Conservation (phyloP, 2,329 filamentous ascomycete genomes). For the Endothia cerciana region DNA sequence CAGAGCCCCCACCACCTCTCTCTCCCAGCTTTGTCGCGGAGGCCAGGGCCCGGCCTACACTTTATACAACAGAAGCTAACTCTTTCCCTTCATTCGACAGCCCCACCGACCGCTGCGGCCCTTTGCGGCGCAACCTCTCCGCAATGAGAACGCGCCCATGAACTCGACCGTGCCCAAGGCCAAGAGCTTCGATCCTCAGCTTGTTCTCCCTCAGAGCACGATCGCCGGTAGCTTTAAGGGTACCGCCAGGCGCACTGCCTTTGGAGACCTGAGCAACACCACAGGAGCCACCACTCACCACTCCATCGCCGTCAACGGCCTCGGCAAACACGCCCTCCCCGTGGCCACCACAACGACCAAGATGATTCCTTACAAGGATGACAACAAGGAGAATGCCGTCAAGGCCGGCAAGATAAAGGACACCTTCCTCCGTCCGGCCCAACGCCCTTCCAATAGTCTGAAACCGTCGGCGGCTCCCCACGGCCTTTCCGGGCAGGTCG, state of each 20-base stretch:
- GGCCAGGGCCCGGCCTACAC: constrained; percentile 12
- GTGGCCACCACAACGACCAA: constrained; percentile 38
- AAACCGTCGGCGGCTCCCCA: constrained; percentile 28
- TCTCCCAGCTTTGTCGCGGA: constrained; percentile 2
- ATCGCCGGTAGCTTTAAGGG: constrained; percentile 62
- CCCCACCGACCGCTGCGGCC: constrained; percentile 68
- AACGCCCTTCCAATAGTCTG: constrained; percentile 33
- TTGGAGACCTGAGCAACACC: constrained; percentile 82
- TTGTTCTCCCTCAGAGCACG: constrained; percentile 39
- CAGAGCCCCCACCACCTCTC: not conserved
- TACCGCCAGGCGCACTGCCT: constrained; percentile 74
- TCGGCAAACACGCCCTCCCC: constrained; percentile 37
- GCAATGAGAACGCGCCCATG: constrained; percentile 69
- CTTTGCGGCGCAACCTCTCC: constrained; percentile 40
- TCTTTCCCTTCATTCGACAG: constrained; percentile 48
- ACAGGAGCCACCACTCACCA: constrained; percentile 41
- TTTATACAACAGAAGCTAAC: constrained; percentile 18
- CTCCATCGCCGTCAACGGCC: constrained; percentile 38
- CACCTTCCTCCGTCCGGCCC: constrained; percentile 44
- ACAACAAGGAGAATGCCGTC: constrained; percentile 51
- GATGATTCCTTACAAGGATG: constrained; percentile 32
- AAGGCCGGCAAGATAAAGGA: constrained; percentile 38
- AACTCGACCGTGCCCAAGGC: constrained; percentile 14
- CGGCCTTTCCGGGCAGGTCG: constrained; percentile 12
- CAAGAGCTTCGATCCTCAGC: constrained; percentile 20